These are phyloP conservation scores for Pyricularia sp. DNA, from an alignment of 2,329 filamentous ascomycete genomes.

Conservation along the genomic window DNA sequence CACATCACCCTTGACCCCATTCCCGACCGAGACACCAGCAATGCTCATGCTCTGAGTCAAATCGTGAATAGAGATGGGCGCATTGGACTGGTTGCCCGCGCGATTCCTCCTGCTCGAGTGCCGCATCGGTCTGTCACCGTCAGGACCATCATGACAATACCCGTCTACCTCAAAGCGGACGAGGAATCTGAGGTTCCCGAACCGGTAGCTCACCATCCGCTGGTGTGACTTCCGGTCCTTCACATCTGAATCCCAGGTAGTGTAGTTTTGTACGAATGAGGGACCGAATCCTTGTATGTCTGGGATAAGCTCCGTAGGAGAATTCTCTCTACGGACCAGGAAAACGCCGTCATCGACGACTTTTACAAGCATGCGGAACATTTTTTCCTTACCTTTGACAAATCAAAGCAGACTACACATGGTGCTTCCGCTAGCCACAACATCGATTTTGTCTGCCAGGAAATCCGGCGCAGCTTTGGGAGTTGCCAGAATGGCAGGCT, in stretches of 20 bases:
- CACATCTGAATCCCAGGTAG: constrained; percentile 44
- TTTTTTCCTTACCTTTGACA: constrained; percentile 25
- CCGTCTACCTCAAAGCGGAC: constrained; percentile 48
- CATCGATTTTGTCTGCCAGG: constrained; percentile 26
- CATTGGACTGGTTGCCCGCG: not conserved
- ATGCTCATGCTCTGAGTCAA: not conserved
- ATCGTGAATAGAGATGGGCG: not conserved
- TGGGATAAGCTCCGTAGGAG: constrained; percentile 40
- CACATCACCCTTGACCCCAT: not conserved
- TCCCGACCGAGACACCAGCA: not conserved
- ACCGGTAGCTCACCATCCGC: constrained; percentile 43
- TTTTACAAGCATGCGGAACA: constrained; percentile 48
- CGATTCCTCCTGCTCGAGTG: not conserved
- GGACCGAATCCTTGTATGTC: constrained; percentile 50
- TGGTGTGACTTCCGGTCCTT: constrained; percentile 48
- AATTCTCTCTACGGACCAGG: constrained; percentile 48
- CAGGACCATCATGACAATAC: constrained; percentile 21
- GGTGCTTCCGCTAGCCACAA: constrained; percentile 48
- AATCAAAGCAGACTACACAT: constrained; percentile 49
- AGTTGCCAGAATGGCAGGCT: constrained; percentile 29
- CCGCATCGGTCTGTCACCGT: not conserved
- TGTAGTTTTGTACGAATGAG: constrained; percentile 53
- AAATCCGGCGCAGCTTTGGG: constrained; percentile 22
- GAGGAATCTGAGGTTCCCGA: constrained; percentile 37
- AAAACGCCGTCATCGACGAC: constrained; percentile 43